Conservation (phyloP, 2,329 filamentous ascomycete species). For the Phialocephala subalpina region DNA sequence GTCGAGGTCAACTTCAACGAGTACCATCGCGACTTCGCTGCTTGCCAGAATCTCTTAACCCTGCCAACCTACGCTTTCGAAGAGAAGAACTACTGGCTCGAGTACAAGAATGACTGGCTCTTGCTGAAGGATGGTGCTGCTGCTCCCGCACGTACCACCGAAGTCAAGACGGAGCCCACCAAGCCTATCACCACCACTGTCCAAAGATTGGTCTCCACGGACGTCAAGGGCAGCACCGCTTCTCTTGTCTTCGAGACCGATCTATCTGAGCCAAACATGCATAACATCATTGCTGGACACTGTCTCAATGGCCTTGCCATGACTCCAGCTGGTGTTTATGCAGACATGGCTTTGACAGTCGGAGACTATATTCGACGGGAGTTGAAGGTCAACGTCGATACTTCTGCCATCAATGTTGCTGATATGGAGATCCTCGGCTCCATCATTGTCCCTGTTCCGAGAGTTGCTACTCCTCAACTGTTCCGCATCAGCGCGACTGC, state of each 20-base stretch:
- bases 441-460: conserved; percentile 61
- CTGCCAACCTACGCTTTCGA: conserved; percentile 75
- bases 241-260: conserved; percentile 61
- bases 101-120: conserved; percentile 71
- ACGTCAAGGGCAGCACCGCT: conserved; percentile 57
- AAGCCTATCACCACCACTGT: conserved; percentile 59
- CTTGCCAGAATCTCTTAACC: conserved; percentile 63
- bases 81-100: conserved; percentile 72
- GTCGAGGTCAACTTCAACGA: conserved; percentile 74
- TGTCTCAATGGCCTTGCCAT: conserved; percentile 64
- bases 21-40: conserved; percentile 68
- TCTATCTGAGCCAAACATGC: conserved; percentile 60
- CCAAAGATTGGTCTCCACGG: conserved; percentile 59
- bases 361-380: conserved; percentile 64
- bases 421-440: conserved; percentile 65
- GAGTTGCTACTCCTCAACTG: conserved; percentile 7
- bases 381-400: conserved; percentile 54
- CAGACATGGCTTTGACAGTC: conserved; percentile 67
- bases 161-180: neutral
- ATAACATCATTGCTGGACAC: conserved; percentile 60
- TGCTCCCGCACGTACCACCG: conserved; percentile 34
- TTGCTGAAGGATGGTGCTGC: conserved; percentile 65
- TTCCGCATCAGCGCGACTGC: neutral
- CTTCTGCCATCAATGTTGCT: conserved; percentile 68
- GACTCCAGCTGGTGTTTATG: conserved; percentile 64